Evolutionary conservation across 306 rosid genomes (phyloP), one percentile per base, ranked within the genome.

Genomic region (Rubus parviflorus): DNA sequence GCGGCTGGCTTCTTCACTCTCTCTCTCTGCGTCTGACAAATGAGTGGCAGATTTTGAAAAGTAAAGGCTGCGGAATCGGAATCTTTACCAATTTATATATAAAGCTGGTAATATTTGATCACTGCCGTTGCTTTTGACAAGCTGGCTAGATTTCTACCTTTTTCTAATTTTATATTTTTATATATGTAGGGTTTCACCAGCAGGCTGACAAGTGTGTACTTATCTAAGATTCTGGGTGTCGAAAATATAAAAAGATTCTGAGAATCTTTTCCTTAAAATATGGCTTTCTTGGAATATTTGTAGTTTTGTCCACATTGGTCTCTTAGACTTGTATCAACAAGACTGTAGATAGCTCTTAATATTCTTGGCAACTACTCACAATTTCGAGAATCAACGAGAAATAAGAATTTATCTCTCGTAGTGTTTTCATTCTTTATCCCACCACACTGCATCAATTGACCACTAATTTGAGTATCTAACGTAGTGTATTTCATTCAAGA

Each of bases 41-140:
- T 22, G 45, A 2, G 47, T 15, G 70, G 60, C 64, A 52, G 48
- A 64, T 47, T 47, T 5, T 64, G 58, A 61, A 41, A 30, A 19
- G 64, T 16, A 64, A 79, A n/a, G 84, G 81, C 82, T 51, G 78
- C 58, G 79, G 66, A 72, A 40, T 35, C 68, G 76, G 42, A 42
- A 67, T 67, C 41, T 37, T 7, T 1, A 51, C 3, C 63, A 23
- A 1, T 49, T 4, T 48, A n/a, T 43, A 23, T 15, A 63, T 62
- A 37, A 8, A 10, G 73, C 15, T 20, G 43, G 12, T 40, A 1
- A 3, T 30, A 40, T 69, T 14, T 40, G 37, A 80, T 84, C 82
- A 1, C 51, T 74, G 79, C 90, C 87, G 85, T 75, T 46, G 75
- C 58, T 76, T 86, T 78, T 62, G 82, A 82, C 76, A 13, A 73